phyloP scores from a whole-genome alignment of 345 rosid genomes.

The Dimocarpus longan region DNA sequence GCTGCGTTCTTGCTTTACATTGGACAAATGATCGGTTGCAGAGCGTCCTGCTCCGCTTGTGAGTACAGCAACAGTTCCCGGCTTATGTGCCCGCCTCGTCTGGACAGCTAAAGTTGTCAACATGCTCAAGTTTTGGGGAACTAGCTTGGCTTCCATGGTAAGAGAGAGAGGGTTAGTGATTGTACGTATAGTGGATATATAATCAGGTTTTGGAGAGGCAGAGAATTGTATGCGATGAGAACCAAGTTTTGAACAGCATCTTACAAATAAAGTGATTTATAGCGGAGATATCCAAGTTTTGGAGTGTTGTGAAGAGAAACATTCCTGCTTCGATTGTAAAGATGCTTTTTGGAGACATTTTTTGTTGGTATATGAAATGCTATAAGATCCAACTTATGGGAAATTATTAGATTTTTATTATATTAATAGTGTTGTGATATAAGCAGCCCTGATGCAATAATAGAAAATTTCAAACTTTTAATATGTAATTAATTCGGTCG shows the following conservation, averaged over 20 bases:
- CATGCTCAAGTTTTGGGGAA: constrained; percentile 17
- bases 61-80: constrained; percentile 33
- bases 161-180: background rate
- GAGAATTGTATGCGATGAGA: background rate
- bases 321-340: background rate
- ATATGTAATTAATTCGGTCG: too few relatives aligned
- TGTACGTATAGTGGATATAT: background rate
- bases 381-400: too few relatives aligned
- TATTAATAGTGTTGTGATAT: too few relatives aligned
- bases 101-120: background rate
- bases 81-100: background rate
- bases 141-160: constrained; percentile 39
- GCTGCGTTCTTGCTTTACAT: constrained; percentile 8
- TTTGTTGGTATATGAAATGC: background rate
- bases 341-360: background rate
- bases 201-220: background rate
- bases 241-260: constrained; percentile 6
- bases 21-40: constrained; percentile 14
- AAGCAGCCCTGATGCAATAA: too few relatives aligned
- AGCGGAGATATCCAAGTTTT: constrained; percentile 6
- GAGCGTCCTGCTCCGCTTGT: constrained; percentile 30
- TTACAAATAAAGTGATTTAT: background rate
- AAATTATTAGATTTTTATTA: too few relatives aligned
- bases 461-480: too few relatives aligned
- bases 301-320: background rate